Evolutionary conservation across 495 filamentous ascomycete genomes (phyloP).

Genomic region (Podospora conica): DNA sequence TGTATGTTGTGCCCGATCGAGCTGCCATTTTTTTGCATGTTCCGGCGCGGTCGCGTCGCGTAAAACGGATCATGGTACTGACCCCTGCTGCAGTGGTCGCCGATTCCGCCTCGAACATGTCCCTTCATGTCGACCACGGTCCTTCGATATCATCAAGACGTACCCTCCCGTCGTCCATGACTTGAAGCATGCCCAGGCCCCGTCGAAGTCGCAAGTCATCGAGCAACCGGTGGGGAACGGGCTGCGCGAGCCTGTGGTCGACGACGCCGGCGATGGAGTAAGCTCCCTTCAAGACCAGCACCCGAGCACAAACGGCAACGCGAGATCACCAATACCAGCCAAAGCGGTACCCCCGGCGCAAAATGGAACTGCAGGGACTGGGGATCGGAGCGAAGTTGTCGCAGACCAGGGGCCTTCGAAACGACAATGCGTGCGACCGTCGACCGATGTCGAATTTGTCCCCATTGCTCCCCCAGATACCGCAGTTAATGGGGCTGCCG

Average conservation of each 20-base stretch:
- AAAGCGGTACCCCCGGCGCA: not conserved
- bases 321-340: not conserved
- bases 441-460: not conserved
- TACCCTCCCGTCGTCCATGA: conserved; percentile 8
- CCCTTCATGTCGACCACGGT: conserved; percentile 49
- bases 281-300: not conserved
- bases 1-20: conserved; percentile 49
- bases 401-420: not conserved
- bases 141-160: conserved; percentile 26
- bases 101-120: conserved; percentile 66
- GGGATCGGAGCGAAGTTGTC: not conserved
- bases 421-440: not conserved
- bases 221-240: not conserved
- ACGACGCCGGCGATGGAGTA: not conserved
- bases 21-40: conserved; percentile 9
- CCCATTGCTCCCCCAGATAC: not conserved
- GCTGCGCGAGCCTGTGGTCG: not conserved
- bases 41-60: conserved; percentile 21
- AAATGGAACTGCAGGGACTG: not conserved
- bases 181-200: conserved; percentile 15
- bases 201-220: conserved; percentile 11
- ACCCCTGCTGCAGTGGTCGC: conserved; percentile 51
- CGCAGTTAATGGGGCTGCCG: not conserved
- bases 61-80: conserved; percentile 2
- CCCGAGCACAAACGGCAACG: not conserved